Percentiles rank a stretch among this genome's conserved stretches.
Evolutionary conservation across 2,329 filamentous ascomycete genomes (phyloP).

Genomic region (Sclerotinia glacialis): DNA sequence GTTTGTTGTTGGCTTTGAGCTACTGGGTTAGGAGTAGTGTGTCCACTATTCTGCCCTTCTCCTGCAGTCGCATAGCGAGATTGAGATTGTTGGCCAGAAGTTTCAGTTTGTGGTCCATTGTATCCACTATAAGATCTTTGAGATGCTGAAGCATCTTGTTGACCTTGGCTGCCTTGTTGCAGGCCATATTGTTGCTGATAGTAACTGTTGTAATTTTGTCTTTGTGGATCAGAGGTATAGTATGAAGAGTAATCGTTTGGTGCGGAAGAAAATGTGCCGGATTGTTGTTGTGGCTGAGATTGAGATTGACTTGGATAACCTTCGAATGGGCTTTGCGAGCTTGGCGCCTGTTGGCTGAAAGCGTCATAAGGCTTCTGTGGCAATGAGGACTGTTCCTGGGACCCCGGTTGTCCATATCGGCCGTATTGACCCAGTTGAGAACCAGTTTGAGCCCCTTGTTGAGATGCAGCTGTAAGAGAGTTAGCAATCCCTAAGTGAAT

Average conservation of each 20-base stretch:
- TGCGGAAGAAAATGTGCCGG: slow-evolving; percentile 68
- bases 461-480: slow-evolving; percentile 24
- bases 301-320: slow-evolving; percentile 58
- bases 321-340: slow-evolving; percentile 60
- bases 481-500: background rate
- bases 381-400: slow-evolving; percentile 58
- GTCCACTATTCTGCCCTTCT: slow-evolving; percentile 80
- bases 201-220: slow-evolving; percentile 72
- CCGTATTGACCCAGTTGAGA: slow-evolving; percentile 56
- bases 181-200: slow-evolving; percentile 56
- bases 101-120: slow-evolving; percentile 60
- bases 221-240: slow-evolving; percentile 75
- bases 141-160: slow-evolving; percentile 69
- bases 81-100: slow-evolving; percentile 62
- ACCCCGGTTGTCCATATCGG: slow-evolving; percentile 62
- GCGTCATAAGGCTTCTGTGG: slow-evolving; percentile 83
- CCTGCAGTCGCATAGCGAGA: slow-evolving; percentile 58
- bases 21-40: slow-evolving; percentile 84
- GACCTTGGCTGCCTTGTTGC: slow-evolving; percentile 54
- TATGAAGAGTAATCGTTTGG: slow-evolving; percentile 81
- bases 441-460: slow-evolving; percentile 38
- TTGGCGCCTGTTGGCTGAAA: slow-evolving; percentile 71
- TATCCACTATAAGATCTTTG: slow-evolving; percentile 80
- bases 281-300: slow-evolving; percentile 55
- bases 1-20: slow-evolving; percentile 51